A percentile compares a stretch with the other conserved stretches of the same genome.
Conservation (phyloP, 441 rosid genomes). For the Viola pubescens region DNA sequence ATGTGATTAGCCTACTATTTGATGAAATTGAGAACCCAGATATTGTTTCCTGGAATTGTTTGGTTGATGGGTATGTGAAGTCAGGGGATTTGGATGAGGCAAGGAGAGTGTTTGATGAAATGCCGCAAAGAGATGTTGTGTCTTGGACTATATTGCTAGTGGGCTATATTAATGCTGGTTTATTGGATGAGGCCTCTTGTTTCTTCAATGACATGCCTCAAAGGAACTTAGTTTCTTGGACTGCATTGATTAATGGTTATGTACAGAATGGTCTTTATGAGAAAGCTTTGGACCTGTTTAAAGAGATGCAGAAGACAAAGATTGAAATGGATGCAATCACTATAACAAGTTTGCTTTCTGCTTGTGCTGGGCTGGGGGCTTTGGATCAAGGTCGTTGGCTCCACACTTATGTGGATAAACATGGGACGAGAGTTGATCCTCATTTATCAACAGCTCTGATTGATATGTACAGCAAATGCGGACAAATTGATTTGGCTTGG, state of each 20-base stretch:
- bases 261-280: conserved; percentile 17
- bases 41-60: conserved; percentile 28
- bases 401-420: conserved; percentile 14
- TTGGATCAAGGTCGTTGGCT: conserved; percentile 26
- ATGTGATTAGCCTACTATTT: conserved; percentile 12
- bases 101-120: conserved; percentile 20
- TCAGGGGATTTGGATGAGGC: conserved; percentile 19
- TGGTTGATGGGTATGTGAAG: conserved; percentile 20
- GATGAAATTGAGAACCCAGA: conserved; percentile 18
- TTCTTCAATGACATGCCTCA: conserved; percentile 22
- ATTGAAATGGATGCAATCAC: conserved; percentile 18
- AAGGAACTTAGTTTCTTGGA: conserved; percentile 25
- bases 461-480: conserved; percentile 26
- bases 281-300: conserved; percentile 19
- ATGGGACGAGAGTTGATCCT: conserved; percentile 15
- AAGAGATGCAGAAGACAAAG: conserved; percentile 19
- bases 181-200: conserved; percentile 13
- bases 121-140: conserved; percentile 25
- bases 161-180: conserved; percentile 17
- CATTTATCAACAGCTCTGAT: conserved; percentile 22
- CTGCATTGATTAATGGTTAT: conserved; percentile 18
- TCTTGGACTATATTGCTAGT: conserved; percentile 23
- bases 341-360: conserved; percentile 18
- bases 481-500: conserved; percentile 20
- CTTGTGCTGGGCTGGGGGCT: conserved; percentile 22